Base-by-base conservation (phyloP, 805 yeast genomes). In the Saturnispora galanensis region DNA sequence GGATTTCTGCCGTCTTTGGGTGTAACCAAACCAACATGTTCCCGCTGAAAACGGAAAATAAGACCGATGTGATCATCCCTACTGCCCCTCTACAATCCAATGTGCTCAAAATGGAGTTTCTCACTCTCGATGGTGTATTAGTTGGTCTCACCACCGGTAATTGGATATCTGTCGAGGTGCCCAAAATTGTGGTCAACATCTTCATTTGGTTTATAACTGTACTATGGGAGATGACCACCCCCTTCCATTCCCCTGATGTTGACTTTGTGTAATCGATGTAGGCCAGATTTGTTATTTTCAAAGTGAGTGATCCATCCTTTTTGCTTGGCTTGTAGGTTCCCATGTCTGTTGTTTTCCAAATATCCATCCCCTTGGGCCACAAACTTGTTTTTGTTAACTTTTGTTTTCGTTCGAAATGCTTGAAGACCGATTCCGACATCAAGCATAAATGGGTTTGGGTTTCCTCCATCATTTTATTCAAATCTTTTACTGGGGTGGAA, bases 201-300 rank as follows among this genome's bases (percentile, higher is more conserved):
- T 76, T 73, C 89, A 93, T 85, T 57, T 93, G 98, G 52, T 86
- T 90, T 58, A 84, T 72, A 6, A 93, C 75, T 0, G 96, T 88
- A 47, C 86, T 70, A 59, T 93, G 97, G 18, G 93, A 84, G 58
- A 93, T 74, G 1, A 94, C 96, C 31, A 93, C 95, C 13, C 99
- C 99, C 47, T 96, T 71, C 31, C 88, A 64, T 51, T 89, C 94
- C 3, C 97, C 97, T 26, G 84, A 76, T 0, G 97, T 94, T 1
- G 94, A 83, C 53, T 89, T 76, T 0, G 93, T 78, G 57, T 84
- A 93, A 64, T 93, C 98, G 11, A 93, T 89, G 56, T 93, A 93
- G 0, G 97, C 96, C 47, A 93, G 66, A 56, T 86, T 94, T 1
- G 89, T 85, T 1, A 79, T 76, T 52, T 82, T 85, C 38, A 79